phyloP scores from a whole-genome alignment of 352 stramenopile genomes.

The Pythium brachiatum region DNA sequence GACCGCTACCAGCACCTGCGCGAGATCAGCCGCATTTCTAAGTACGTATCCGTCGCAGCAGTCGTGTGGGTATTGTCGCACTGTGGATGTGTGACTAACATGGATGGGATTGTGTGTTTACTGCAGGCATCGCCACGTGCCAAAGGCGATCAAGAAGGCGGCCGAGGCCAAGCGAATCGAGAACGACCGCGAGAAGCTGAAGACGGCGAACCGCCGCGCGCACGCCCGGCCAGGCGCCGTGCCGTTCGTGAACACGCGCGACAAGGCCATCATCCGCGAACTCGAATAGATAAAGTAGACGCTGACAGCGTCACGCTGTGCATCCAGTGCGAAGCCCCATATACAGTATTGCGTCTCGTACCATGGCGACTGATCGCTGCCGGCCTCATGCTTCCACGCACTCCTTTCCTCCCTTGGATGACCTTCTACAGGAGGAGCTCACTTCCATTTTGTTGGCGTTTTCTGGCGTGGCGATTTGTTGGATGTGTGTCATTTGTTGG shows the following conservation, averaged over 20 bases:
- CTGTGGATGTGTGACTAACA: conserved; percentile 3
- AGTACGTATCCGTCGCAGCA: conserved; percentile 49
- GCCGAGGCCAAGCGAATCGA: conserved; percentile 85
- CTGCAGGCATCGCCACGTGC: conserved; percentile 91
- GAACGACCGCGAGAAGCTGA: conserved; percentile 77
- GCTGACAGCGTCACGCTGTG: too few relatives aligned
- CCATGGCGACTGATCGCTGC: background rate
- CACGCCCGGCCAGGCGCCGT: conserved; percentile 79
- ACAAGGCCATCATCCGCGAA: conserved; percentile 76
- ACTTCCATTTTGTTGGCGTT: background rate
- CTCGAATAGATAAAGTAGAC: conserved; percentile 58
- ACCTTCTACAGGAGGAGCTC: background rate
- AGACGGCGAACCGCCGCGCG: conserved; percentile 79
- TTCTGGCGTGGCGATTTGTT: background rate
- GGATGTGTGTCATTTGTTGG: background rate
- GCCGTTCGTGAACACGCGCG: conserved; percentile 66
- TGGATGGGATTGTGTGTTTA: conserved; percentile 16
- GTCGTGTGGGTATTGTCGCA: background rate
- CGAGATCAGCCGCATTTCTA: conserved; percentile 93
- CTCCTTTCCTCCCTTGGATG: too few relatives aligned
- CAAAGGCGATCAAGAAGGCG: conserved; percentile 98
- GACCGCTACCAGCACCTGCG: conserved; percentile 93
- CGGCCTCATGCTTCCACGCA: background rate
- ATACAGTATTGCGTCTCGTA: background rate
- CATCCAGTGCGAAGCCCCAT: background rate